phyloP scores from a whole-genome alignment of 495 filamentous ascomycete genomes.

The Sabuloglossum arenarium region DNA sequence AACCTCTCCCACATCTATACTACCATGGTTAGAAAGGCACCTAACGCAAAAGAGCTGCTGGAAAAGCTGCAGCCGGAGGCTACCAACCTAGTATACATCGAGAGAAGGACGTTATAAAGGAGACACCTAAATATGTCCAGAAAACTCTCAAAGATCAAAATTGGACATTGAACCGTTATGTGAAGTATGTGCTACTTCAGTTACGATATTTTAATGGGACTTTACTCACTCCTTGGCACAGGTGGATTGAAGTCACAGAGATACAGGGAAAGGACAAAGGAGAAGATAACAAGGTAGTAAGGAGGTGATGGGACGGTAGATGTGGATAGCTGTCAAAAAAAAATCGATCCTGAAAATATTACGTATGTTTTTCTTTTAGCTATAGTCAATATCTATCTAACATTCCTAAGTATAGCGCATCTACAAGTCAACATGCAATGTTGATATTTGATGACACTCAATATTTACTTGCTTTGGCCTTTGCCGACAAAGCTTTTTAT shows the following conservation, averaged over 20 bases:
- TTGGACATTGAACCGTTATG: neutral
- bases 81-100: neutral
- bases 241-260: neutral
- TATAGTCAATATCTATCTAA: neutral
- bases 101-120: neutral
- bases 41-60: neutral
- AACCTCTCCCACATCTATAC: neutral
- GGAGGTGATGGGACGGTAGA: neutral
- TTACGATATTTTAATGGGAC: neutral
- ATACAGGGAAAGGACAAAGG: neutral
- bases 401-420: neutral
- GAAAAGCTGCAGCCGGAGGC: neutral
- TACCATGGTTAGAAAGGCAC: neutral
- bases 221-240: neutral
- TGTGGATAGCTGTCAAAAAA: neutral
- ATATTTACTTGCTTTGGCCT: conserved; percentile 1
- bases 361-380: neutral
- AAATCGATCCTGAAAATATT: neutral
- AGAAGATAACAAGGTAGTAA: neutral
- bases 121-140: neutral
- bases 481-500: conserved; percentile 3
- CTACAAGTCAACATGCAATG: conserved; percentile 1
- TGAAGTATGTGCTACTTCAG: neutral
- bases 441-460: conserved; percentile 4
- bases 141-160: neutral